phyloP scores from a whole-genome alignment of 768 basidiomycete species.

The Chalciporus pseudorubinellus region DNA sequence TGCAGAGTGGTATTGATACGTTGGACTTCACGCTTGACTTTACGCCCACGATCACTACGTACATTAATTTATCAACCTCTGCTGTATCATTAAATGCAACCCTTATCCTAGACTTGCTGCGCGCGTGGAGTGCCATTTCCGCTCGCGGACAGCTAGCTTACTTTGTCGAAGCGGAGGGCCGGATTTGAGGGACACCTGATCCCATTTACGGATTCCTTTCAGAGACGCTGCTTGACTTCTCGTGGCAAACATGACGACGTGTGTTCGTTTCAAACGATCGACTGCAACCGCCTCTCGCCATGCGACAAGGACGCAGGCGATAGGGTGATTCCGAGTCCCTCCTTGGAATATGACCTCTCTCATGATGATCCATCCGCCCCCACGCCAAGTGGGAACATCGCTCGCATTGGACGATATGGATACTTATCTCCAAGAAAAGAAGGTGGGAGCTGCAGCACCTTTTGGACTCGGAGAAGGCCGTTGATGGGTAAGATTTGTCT shows the following conservation, averaged over 20 bases:
- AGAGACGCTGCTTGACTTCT: background rate
- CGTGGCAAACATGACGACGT: too few relatives aligned
- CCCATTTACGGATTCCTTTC: background rate
- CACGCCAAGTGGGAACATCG: too few relatives aligned
- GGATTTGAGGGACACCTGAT: background rate
- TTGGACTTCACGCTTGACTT: background rate
- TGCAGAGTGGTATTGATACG: background rate
- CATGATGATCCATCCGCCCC: too few relatives aligned
- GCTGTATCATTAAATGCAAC: conserved; percentile 3
- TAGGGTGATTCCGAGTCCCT: too few relatives aligned
- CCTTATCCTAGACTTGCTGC: background rate
- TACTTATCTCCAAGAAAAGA: background rate
- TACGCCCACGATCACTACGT: conserved; percentile 8
- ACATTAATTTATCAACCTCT: conserved; percentile 20
- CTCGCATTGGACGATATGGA: too few relatives aligned
- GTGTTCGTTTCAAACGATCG: too few relatives aligned
- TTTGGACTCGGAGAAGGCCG: background rate
- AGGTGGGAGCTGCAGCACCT: too few relatives aligned
- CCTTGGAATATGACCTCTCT: too few relatives aligned
- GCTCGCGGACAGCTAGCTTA: background rate
- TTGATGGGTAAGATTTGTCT: background rate
- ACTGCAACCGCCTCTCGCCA: too few relatives aligned
- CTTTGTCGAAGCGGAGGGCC: background rate
- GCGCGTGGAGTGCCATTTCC: background rate
- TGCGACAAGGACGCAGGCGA: too few relatives aligned